Conservation (phyloP, 139 green algal genomes). For the Coccomyxa sp. region DNA sequence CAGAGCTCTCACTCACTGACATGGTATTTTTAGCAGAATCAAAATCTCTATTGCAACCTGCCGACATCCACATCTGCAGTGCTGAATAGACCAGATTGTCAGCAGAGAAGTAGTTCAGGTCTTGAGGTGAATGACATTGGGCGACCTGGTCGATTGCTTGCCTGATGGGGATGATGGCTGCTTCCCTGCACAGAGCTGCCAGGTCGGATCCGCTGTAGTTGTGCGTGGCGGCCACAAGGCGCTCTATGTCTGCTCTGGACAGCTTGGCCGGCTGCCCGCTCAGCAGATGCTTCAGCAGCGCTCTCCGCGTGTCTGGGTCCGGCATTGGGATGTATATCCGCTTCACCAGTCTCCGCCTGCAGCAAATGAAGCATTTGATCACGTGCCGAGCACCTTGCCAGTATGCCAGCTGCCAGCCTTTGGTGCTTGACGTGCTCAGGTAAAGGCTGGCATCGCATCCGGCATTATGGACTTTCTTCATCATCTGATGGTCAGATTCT, state of each 20-base stretch:
- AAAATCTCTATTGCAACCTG: background rate
- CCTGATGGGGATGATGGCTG: slow-evolving; percentile 66
- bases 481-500: too few species aligned
- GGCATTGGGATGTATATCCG: slow-evolving; percentile 95
- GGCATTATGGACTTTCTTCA: too few species aligned
- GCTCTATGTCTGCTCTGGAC: slow-evolving; percentile 10
- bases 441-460: too few species aligned
- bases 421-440: too few species aligned
- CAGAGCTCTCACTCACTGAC: background rate
- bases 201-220: slow-evolving; percentile 76
- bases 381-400: too few species aligned
- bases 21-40: background rate
- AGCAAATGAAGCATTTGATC: too few species aligned
- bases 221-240: slow-evolving; percentile 12
- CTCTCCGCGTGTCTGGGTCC: slow-evolving; percentile 52
- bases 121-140: background rate
- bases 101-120: background rate
- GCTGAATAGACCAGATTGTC: background rate
- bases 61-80: background rate
- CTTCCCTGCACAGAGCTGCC: slow-evolving; percentile 74
- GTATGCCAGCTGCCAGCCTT: too few species aligned
- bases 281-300: slow-evolving; percentile 59
- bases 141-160: background rate
- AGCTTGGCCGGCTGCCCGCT: slow-evolving; percentile 13
- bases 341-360: slow-evolving; percentile 84